Percentiles rank a stretch among this genome's conserved stretches.
phyloP scores from a whole-genome alignment of 345 rosid genomes.

The Euphorbia lathyris region DNA sequence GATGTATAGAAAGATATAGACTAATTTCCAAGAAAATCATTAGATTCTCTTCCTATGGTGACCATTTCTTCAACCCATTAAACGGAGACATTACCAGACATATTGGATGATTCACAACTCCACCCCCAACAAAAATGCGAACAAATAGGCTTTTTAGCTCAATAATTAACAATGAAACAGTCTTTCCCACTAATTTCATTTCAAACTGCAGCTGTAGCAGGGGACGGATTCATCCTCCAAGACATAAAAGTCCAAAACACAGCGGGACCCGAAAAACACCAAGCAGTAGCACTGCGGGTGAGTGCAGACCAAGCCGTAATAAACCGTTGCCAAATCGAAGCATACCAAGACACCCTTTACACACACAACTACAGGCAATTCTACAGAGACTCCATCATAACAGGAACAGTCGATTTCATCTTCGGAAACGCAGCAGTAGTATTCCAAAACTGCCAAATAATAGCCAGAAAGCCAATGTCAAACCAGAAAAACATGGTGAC shows the following conservation, averaged over 20 bases:
- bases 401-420: conserved; percentile 18
- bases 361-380: conserved; percentile 20
- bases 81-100: too few species aligned
- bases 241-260: conserved; percentile 17
- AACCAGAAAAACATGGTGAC: conserved; percentile 23
- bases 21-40: too few species aligned
- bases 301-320: conserved; percentile 19
- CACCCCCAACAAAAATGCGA: too few species aligned
- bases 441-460: conserved; percentile 13
- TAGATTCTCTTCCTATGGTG: too few species aligned
- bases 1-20: too few species aligned
- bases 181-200: not conserved
- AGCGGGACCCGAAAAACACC: conserved; percentile 25
- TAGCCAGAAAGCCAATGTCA: conserved; percentile 9
- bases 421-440: conserved; percentile 25
- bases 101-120: too few species aligned
- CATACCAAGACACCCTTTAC: conserved; percentile 21
- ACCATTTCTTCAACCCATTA: too few species aligned
- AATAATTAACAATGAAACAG: too few species aligned
- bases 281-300: conserved; percentile 20
- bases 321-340: conserved; percentile 20
- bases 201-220: conserved; percentile 18
- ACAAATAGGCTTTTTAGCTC: too few species aligned
- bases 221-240: conserved; percentile 24
- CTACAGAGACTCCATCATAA: conserved; percentile 15